Conservation (phyloP, 495 filamentous ascomycete species). For the Daldinia grandis region DNA sequence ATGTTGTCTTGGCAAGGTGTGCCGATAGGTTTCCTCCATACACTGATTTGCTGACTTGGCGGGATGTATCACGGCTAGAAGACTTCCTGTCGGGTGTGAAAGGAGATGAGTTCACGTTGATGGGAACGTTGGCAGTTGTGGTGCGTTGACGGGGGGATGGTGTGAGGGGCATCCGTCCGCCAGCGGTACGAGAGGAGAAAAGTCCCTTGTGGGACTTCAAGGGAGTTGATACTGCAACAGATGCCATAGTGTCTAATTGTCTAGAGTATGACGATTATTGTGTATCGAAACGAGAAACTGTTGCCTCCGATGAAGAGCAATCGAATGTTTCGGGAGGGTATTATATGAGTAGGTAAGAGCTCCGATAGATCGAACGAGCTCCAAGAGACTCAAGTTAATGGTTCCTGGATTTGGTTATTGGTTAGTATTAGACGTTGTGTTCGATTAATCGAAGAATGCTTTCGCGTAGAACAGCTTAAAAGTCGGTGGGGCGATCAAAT, state of each 20-base stretch:
- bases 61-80: slow-evolving; percentile 56
- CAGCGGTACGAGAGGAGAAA: slow-evolving; percentile 91
- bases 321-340: slow-evolving; percentile 58
- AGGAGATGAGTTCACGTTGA: slow-evolving; percentile 70
- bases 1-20: slow-evolving; percentile 73
- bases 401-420: slow-evolving; percentile 60
- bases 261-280: slow-evolving; percentile 44
- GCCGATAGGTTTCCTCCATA: slow-evolving; percentile 77
- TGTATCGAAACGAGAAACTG: slow-evolving; percentile 43
- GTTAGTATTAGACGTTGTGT: slow-evolving; percentile 62
- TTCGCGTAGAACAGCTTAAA: slow-evolving; percentile 47
- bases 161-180: slow-evolving; percentile 92
- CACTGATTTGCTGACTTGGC: slow-evolving; percentile 68
- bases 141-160: slow-evolving; percentile 77
- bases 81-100: slow-evolving; percentile 78
- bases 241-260: slow-evolving; percentile 74
- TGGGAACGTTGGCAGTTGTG: slow-evolving; percentile 54
- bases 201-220: slow-evolving; percentile 92
- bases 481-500: slow-evolving; percentile 59
- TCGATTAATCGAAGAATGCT: slow-evolving; percentile 60
- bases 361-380: slow-evolving; percentile 60
- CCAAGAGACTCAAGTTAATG: slow-evolving; percentile 73
- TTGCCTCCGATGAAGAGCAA: slow-evolving; percentile 55
- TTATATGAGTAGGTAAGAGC: slow-evolving; percentile 44
- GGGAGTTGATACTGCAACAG: slow-evolving; percentile 86